Percentiles rank a stretch among this genome's conserved stretches.
phyloP scores from a whole-genome alignment of 495 filamentous ascomycete species.

The Hypomontagnella monticulosa region DNA sequence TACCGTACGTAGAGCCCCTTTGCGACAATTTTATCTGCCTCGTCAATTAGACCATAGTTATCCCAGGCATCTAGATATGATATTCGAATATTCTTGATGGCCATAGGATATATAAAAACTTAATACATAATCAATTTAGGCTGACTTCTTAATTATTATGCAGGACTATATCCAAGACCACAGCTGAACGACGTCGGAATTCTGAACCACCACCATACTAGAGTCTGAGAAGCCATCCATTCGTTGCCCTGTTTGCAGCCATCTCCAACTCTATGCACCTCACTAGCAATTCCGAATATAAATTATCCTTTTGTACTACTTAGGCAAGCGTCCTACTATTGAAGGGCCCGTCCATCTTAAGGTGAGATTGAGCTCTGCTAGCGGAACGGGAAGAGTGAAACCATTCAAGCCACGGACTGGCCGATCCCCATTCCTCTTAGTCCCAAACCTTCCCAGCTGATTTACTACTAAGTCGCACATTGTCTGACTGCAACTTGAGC shows the following conservation, averaged over 20 bases:
- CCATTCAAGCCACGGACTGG: constrained; percentile 10
- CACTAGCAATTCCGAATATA: constrained; percentile 14
- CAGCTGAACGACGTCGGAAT: constrained; percentile 5
- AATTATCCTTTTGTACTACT: constrained; percentile 2
- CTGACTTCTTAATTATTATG: constrained; percentile 12
- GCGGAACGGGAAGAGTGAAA: constrained; percentile 7
- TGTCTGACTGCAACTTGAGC: constrained; percentile 21
- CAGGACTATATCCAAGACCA: constrained; percentile 6
- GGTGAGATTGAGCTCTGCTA: constrained; percentile 15
- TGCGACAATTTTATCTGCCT: constrained; percentile 1
- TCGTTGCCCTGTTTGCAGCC: constrained; percentile 6
- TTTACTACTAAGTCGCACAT: not conserved
- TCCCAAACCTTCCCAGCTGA: constrained; percentile 23
- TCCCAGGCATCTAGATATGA: not conserved
- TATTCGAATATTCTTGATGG: not conserved
- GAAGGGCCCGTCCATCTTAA: too few species aligned
- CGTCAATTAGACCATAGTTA: not conserved
- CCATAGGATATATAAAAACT: constrained; percentile 4
- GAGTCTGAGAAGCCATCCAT: constrained; percentile 14
- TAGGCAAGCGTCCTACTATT: not conserved
- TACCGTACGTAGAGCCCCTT: constrained; percentile 10
- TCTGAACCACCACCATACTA: not conserved
- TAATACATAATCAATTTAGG: constrained; percentile 10
- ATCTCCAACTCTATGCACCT: constrained; percentile 26
- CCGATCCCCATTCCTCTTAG: constrained; percentile 10